A percentile compares a stretch with the other conserved stretches of the same genome.
These are phyloP conservation scores for Mucor lusitanicus DNA, from an alignment of 371 early-diverging fungal species.

Conservation along the genomic window DNA sequence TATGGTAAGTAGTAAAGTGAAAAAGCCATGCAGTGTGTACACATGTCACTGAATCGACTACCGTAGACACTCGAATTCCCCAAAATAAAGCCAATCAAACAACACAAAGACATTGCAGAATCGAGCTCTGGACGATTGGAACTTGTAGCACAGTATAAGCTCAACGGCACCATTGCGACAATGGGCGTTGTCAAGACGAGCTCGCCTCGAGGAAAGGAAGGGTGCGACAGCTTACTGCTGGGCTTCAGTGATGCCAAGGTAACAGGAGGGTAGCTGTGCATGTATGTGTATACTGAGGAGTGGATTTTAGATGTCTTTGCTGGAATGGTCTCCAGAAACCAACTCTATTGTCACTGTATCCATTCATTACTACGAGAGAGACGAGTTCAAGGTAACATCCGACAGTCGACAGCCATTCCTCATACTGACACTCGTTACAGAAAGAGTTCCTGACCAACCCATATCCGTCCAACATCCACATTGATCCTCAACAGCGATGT, in stretches of 20 bases:
- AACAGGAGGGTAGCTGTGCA: neutral
- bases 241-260: slow-evolving; percentile 95
- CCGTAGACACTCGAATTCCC: slow-evolving; percentile 45
- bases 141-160: slow-evolving; percentile 70
- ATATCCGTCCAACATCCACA: slow-evolving; percentile 66
- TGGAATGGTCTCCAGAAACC: slow-evolving; percentile 81
- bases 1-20: slow-evolving; percentile 1
- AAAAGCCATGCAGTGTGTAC: neutral
- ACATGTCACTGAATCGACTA: neutral
- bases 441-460: slow-evolving; percentile 69
- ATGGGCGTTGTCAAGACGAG: slow-evolving; percentile 76
- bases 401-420: neutral
- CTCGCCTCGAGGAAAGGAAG: slow-evolving; percentile 66
- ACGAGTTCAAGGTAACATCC: slow-evolving; percentile 74
- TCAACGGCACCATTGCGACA: slow-evolving; percentile 82
- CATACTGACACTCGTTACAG: slow-evolving; percentile 9
- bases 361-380: slow-evolving; percentile 95
- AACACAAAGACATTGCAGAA: slow-evolving; percentile 19
- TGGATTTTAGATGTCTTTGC: slow-evolving; percentile 75
- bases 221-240: slow-evolving; percentile 81
- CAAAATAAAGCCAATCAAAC: slow-evolving; percentile 38
- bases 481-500: slow-evolving; percentile 85
- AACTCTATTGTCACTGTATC: slow-evolving; percentile 89
- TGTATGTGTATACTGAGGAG: neutral
- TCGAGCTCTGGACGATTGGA: slow-evolving; percentile 71